Conservation (phyloP, 2,329 filamentous ascomycete genomes). For the Epichloe gansuensis region DNA sequence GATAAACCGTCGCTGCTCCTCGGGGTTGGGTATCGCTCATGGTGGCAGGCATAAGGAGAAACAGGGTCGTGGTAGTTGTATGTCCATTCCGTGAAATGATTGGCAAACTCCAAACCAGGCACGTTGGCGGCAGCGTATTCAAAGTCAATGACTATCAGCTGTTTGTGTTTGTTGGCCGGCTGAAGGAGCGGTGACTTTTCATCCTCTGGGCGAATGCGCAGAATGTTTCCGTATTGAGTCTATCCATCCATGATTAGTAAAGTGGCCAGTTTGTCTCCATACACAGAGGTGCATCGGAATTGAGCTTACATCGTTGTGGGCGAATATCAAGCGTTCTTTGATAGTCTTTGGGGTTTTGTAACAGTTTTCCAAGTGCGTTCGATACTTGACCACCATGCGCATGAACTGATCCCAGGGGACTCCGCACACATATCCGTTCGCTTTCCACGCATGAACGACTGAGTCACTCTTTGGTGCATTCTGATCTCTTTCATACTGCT, state of each 20-base stretch:
- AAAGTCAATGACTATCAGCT: conserved; percentile 94
- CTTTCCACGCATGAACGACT: conserved; percentile 45
- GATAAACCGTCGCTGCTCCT: conserved; percentile 78
- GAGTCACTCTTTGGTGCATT: conserved; percentile 14
- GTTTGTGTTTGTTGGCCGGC: conserved; percentile 88
- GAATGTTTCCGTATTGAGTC: conserved; percentile 98
- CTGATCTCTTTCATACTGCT: conserved; percentile 40
- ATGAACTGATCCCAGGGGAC: conserved; percentile 73
- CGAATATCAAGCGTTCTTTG: conserved; percentile 71
- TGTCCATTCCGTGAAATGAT: conserved; percentile 97
- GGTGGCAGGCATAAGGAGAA: conserved; percentile 55
- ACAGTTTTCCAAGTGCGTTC: conserved; percentile 56
- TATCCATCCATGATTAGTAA: conserved; percentile 21
- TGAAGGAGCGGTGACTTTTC: conserved; percentile 78
- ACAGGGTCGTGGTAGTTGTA: conserved; percentile 85
- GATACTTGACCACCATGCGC: conserved; percentile 63
- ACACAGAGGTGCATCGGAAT: too few relatives aligned
- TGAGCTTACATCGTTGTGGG: conserved; percentile 81
- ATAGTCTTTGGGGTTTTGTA: conserved; percentile 58
- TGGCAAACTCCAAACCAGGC: conserved; percentile 82
- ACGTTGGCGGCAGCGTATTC: conserved; percentile 90
- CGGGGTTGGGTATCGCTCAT: conserved; percentile 60
- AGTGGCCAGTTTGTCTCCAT: background rate
- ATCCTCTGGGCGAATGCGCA: conserved; percentile 55
- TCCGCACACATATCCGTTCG: conserved; percentile 67